Conservation (phyloP, 805 yeast species). For the Saturnispora sekii region DNA sequence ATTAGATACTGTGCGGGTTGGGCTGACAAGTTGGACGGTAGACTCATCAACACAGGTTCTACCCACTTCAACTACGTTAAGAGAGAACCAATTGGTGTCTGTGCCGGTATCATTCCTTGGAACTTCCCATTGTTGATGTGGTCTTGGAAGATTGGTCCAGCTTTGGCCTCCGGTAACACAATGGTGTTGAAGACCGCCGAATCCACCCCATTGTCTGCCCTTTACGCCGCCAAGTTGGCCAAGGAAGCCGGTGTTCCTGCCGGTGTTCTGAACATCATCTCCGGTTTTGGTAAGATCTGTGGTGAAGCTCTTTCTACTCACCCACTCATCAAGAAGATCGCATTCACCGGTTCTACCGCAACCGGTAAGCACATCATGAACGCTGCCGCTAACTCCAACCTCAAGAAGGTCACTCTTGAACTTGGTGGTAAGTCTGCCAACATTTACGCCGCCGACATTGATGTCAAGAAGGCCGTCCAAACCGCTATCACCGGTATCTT, state of each 20-base stretch:
- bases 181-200: constrained; percentile 86
- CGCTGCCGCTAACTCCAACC: constrained; percentile 55
- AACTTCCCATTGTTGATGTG: constrained; percentile 92
- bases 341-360: constrained; percentile 76
- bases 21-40: constrained; percentile 81
- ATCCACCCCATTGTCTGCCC: constrained; percentile 76
- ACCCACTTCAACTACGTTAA: constrained; percentile 69
- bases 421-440: constrained; percentile 81
- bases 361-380: constrained; percentile 65
- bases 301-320: constrained; percentile 66
- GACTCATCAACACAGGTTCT: constrained; percentile 62
- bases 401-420: constrained; percentile 69
- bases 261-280: constrained; percentile 65
- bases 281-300: constrained; percentile 66
- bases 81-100: constrained; percentile 89
- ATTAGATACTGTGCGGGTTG: constrained; percentile 83
- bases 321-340: constrained; percentile 62
- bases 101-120: constrained; percentile 97
- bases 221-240: constrained; percentile 51
- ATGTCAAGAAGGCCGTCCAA: constrained; percentile 39
- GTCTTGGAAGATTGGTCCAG: constrained; percentile 93
- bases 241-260: constrained; percentile 65
- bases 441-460: constrained; percentile 62
- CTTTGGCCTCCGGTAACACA: constrained; percentile 83
- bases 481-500: constrained; percentile 60